phyloP scores from a whole-genome alignment of 2,329 filamentous ascomycete species.

The Colletotrichum sp. region DNA sequence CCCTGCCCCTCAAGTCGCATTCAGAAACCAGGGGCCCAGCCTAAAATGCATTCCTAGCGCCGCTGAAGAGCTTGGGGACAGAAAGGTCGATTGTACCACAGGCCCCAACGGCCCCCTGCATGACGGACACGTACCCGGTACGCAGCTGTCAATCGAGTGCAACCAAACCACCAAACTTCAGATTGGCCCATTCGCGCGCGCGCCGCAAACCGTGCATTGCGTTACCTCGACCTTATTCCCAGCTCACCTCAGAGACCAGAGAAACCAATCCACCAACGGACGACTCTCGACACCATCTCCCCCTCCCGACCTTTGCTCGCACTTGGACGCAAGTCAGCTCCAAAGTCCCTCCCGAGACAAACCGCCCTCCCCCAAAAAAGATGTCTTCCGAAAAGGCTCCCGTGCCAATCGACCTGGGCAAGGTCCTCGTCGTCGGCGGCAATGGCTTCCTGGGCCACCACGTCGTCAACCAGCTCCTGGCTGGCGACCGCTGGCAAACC shows the following conservation, averaged over 20 bases:
- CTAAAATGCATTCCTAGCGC: conserved; percentile 7
- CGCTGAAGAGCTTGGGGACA: neutral
- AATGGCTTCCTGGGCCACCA: conserved; percentile 87
- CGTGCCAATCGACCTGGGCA: conserved; percentile 55
- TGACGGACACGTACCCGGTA: neutral
- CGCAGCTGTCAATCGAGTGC: neutral
- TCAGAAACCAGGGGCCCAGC: neutral
- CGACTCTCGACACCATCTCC: neutral
- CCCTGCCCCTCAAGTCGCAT: conserved; percentile 3
- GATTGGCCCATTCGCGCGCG: conserved; percentile 2
- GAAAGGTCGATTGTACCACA: neutral
- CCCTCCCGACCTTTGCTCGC: neutral
- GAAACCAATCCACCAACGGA: neutral
- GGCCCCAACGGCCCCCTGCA: neutral
- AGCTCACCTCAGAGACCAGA: neutral
- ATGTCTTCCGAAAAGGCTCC: conserved; percentile 37
- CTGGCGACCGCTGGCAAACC: conserved; percentile 45
- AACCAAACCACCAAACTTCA: neutral
- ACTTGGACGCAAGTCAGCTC: neutral
- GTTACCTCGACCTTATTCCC: conserved; percentile 2
- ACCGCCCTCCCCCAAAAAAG: neutral
- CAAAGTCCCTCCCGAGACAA: neutral
- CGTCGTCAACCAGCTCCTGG: conserved; percentile 75
- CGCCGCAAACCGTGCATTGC: neutral
- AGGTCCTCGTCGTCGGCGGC: conserved; percentile 80